These are phyloP conservation scores for Hymenochaete sp. DNA, from an alignment of 1,284 basidiomycete species.

Conservation along the genomic window DNA sequence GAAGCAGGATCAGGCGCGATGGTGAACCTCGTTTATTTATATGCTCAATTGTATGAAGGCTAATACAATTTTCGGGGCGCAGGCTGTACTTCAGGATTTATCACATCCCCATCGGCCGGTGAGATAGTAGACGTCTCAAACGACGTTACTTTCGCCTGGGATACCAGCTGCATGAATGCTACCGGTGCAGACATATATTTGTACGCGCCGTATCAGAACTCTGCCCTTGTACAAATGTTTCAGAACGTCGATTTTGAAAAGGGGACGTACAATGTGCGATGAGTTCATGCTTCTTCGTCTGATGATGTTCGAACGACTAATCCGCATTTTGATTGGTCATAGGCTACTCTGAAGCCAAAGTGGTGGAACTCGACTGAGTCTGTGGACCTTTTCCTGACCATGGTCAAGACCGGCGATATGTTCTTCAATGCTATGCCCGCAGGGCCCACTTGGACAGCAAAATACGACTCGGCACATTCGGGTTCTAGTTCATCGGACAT, in stretches of 20 bases:
- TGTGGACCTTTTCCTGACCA: slow-evolving; percentile 54
- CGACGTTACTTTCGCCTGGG: slow-evolving; percentile 64
- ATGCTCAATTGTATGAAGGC: too few relatives aligned
- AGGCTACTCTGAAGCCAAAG: slow-evolving; percentile 46
- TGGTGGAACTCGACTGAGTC: slow-evolving; percentile 71
- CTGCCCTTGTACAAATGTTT: slow-evolving; percentile 56
- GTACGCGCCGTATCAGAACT: slow-evolving; percentile 42
- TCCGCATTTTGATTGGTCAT: slow-evolving; percentile 8
- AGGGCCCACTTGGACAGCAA: slow-evolving; percentile 68
- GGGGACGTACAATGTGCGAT: slow-evolving; percentile 42
- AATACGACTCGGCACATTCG: slow-evolving; percentile 41
- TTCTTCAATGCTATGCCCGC: slow-evolving; percentile 53
- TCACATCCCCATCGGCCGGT: slow-evolving; percentile 51
- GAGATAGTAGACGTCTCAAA: slow-evolving; percentile 44
- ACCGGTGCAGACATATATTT: slow-evolving; percentile 66
- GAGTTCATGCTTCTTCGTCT: not conserved
- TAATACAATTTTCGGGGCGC: slow-evolving; percentile 26
- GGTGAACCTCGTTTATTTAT: too few relatives aligned
- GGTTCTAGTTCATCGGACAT: slow-evolving; percentile 34
- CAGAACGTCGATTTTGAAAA: slow-evolving; percentile 43
- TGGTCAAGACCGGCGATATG: slow-evolving; percentile 48
- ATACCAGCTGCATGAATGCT: slow-evolving; percentile 46
- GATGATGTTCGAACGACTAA: not conserved
- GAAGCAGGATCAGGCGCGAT: too few relatives aligned
- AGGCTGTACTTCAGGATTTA: slow-evolving; percentile 56